Conservation (phyloP, 345 rosid species). For the Arabis hirsuta region DNA sequence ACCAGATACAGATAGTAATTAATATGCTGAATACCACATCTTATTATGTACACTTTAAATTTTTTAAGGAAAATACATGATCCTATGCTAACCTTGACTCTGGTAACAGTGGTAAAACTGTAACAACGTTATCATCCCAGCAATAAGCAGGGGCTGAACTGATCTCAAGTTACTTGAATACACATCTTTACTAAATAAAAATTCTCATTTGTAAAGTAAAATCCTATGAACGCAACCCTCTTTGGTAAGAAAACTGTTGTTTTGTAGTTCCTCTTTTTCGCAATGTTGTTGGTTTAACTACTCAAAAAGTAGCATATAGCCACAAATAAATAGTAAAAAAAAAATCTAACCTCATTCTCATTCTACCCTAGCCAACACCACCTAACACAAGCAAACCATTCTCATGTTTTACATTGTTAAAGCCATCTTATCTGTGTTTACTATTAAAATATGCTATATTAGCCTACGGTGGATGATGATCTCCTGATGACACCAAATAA, state of each 20-base stretch:
- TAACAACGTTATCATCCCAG: neutral
- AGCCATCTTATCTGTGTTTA: neutral
- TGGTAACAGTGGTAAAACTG: neutral
- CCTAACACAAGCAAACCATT: constrained; percentile 2
- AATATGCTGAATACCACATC: constrained; percentile 1
- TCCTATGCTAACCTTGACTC: neutral
- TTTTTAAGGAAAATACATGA: neutral
- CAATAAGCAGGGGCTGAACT: neutral
- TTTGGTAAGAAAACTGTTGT: neutral
- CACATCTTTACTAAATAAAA: neutral
- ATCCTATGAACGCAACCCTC: neutral
- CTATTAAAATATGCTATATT: neutral
- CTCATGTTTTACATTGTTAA: neutral
- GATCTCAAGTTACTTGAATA: neutral
- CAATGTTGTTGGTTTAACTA: neutral
- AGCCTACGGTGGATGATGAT: neutral
- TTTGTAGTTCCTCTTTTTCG: neutral
- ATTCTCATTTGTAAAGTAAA: neutral
- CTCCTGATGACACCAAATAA: neutral
- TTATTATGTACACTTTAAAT: constrained; percentile 1
- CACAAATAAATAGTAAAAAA: neutral
- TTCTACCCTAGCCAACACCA: constrained; percentile 12
- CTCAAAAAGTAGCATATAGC: neutral
- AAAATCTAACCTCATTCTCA: neutral
- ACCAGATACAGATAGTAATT: neutral